A percentile compares a stretch with the other conserved stretches of the same genome.
Conservation (phyloP, 805 yeast species). For the Schwanniomyces vanrijiae region DNA sequence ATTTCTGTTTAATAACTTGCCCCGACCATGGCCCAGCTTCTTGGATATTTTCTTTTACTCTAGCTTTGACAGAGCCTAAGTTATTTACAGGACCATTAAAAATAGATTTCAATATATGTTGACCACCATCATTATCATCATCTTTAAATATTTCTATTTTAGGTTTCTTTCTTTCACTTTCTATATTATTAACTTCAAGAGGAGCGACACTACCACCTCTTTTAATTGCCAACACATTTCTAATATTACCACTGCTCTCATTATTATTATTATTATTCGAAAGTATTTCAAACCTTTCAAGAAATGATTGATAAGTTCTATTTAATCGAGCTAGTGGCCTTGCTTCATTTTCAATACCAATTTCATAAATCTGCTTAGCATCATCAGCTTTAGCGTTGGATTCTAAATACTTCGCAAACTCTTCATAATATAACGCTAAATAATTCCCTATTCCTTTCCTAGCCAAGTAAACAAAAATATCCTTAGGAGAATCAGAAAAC, state of each 20-base stretch:
- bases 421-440: slow-evolving; percentile 75
- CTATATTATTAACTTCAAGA: not conserved
- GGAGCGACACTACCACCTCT: slow-evolving; percentile 25
- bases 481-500: slow-evolving; percentile 67
- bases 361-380: slow-evolving; percentile 58
- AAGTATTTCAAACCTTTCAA: slow-evolving; percentile 22
- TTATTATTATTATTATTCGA: not conserved
- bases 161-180: slow-evolving; percentile 17
- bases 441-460: slow-evolving; percentile 68
- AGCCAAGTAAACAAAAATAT: slow-evolving; percentile 68
- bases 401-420: slow-evolving; percentile 68
- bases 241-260: slow-evolving; percentile 7
- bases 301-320: slow-evolving; percentile 44
- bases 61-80: slow-evolving; percentile 47
- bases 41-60: slow-evolving; percentile 65
- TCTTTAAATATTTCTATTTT: slow-evolving; percentile 47
- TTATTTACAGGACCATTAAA: slow-evolving; percentile 26
- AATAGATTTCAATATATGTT: slow-evolving; percentile 19
- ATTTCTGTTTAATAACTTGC: slow-evolving; percentile 51
- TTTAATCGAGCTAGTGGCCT: slow-evolving; percentile 52
- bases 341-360: slow-evolving; percentile 62
- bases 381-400: slow-evolving; percentile 43
- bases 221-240: slow-evolving; percentile 33
- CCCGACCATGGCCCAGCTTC: slow-evolving; percentile 64
- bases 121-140: slow-evolving; percentile 12